phyloP scores from a whole-genome alignment of 2,329 filamentous ascomycete species.

The Endoconidiophora laricicola region DNA sequence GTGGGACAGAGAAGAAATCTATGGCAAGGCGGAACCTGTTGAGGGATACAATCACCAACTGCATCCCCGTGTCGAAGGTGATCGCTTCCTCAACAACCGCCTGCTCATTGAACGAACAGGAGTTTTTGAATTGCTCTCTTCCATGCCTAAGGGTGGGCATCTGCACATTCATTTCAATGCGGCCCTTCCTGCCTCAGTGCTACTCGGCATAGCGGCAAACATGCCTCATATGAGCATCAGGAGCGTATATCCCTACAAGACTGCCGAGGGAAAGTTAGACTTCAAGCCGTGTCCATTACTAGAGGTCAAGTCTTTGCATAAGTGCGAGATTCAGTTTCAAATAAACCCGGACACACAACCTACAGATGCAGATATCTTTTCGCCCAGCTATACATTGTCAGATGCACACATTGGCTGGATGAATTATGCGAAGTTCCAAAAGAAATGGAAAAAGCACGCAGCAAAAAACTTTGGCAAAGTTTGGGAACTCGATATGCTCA shows the following conservation, averaged over 20 bases:
- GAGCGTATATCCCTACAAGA: slow-evolving; percentile 29
- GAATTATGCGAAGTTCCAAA: not conserved
- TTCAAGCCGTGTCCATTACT: slow-evolving; percentile 26
- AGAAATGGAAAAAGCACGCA: not conserved
- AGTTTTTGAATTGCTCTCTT: slow-evolving; percentile 37
- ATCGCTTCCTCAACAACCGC: slow-evolving; percentile 42
- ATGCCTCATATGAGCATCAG: slow-evolving; percentile 54
- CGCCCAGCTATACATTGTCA: slow-evolving; percentile 8
- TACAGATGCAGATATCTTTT: slow-evolving; percentile 30
- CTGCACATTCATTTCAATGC: slow-evolving; percentile 66
- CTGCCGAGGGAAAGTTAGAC: slow-evolving; percentile 18
- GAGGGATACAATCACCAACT: not conserved
- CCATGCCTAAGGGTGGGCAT: slow-evolving; percentile 55
- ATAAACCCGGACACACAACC: slow-evolving; percentile 23
- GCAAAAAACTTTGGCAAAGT: not conserved
- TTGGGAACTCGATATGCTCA: not conserved
- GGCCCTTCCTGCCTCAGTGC: slow-evolving; percentile 43
- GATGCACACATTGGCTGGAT: slow-evolving; percentile 22
- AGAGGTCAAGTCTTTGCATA: slow-evolving; percentile 25
- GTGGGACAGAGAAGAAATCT: slow-evolving; percentile 23
- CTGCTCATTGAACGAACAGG: slow-evolving; percentile 37
- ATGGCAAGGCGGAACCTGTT: slow-evolving; percentile 17
- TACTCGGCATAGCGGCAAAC: slow-evolving; percentile 37
- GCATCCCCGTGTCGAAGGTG: slow-evolving; percentile 17
- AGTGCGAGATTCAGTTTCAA: slow-evolving; percentile 46